These are phyloP conservation scores for Candida stauntonica DNA, from an alignment of 805 yeast genomes.

Conservation along the genomic window DNA sequence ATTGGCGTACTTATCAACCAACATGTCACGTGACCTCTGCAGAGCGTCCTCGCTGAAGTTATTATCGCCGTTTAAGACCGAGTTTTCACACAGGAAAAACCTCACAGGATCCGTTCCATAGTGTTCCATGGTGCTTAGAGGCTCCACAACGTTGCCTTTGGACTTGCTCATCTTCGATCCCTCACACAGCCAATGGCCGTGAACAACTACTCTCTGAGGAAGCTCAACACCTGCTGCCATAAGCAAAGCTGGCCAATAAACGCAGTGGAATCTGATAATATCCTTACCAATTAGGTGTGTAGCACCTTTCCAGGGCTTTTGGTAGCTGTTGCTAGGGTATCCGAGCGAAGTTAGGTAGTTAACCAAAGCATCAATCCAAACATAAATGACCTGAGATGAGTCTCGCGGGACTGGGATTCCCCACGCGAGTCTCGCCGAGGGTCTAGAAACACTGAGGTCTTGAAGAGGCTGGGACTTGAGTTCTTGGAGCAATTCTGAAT, in stretches of 20 bases:
- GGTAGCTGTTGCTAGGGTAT: conserved; percentile 38
- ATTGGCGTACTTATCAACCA: conserved; percentile 83
- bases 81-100: conserved; percentile 70
- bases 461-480: conserved; percentile 43
- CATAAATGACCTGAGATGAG: conserved; percentile 74
- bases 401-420: conserved; percentile 88
- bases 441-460: conserved; percentile 88
- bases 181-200: conserved; percentile 89
- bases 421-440: conserved; percentile 75
- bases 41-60: conserved; percentile 65
- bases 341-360: conserved; percentile 78
- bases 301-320: conserved; percentile 18
- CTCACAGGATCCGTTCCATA: conserved; percentile 75
- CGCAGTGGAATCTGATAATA: conserved; percentile 80
- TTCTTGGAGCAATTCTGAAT: conserved; percentile 52
- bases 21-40: conserved; percentile 49
- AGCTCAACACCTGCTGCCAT: conserved; percentile 72
- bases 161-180: conserved; percentile 95
- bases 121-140: conserved; percentile 53
- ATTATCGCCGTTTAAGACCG: conserved; percentile 72
- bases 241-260: conserved; percentile 91
- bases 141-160: conserved; percentile 91
- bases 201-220: conserved; percentile 78
- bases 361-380: conserved; percentile 93
- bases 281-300: conserved; percentile 91